phyloP scores from a whole-genome alignment of 768 basidiomycete genomes.

The Leccinum imitatum region DNA sequence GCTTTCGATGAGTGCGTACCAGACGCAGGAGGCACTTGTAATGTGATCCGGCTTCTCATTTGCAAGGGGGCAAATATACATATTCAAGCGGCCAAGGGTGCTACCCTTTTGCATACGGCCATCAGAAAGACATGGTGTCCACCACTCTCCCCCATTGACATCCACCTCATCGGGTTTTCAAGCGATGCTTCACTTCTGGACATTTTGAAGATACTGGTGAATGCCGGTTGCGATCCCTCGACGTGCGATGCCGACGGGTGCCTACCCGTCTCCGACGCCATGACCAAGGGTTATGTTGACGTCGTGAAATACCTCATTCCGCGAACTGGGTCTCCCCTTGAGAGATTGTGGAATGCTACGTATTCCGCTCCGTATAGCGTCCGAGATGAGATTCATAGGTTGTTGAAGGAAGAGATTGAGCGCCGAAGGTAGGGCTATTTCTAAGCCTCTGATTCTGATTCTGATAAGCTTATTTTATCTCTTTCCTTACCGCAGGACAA shows the following conservation, averaged over 20 bases:
- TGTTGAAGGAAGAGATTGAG: background rate
- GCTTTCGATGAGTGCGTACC: background rate
- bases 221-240: constrained; percentile 5
- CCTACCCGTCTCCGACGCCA: background rate
- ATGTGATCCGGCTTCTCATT: background rate
- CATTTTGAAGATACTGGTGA: background rate
- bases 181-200: background rate
- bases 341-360: background rate
- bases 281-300: background rate
- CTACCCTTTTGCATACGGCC: background rate
- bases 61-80: background rate
- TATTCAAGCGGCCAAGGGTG: background rate
- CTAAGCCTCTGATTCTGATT: background rate
- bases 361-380: background rate
- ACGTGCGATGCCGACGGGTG: background rate
- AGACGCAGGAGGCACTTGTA: background rate
- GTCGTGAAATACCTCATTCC: constrained; percentile 1
- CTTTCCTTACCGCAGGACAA: background rate
- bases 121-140: background rate
- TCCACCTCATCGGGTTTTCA: background rate
- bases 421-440: background rate
- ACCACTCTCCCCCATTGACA: background rate
- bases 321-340: background rate
- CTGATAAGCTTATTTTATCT: background rate
- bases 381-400: background rate